Evolutionary conservation across 129 eudicot genomes (phyloP), one percentile per base, ranked within the genome.

Genomic region (Scalesia atractyloides): DNA sequence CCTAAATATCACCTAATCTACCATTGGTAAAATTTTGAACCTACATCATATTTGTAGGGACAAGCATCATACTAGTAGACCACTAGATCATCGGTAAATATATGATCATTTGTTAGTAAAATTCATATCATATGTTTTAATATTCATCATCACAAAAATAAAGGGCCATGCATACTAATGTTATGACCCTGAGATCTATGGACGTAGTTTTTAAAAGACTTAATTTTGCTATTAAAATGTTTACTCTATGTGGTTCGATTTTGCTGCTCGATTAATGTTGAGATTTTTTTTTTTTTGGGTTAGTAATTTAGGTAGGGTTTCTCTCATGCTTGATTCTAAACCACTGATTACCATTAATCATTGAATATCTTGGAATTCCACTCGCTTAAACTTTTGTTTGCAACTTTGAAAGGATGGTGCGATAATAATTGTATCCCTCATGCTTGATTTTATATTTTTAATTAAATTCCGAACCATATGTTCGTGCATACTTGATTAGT

Each of bases 341-440:
- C 37, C n/a, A 22, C 9, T 0, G 36, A 13, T 22, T 24, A 12
- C 37, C 16, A 24, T 58, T 24, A 58, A 22, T 24, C 64, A 58
- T 58, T 11, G 26, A 5, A 58, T 58, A 24, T 57, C n/a, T 57
- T 57, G 64, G 24, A 57, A 57, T 12, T 24, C 64, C 64, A 57
- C 64, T 57, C 9, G 37, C 64, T 57, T 57, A 57, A 22, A 57
- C 64, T 57, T 57, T 57, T 10, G 37, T 11, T 57, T 57, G 64
- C 64, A 20, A 24, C 64, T 57, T 57, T 57, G 36, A 57, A 12
- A 57, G 37, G 64, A 57, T 20, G 64, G 64, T 20, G 64, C 36
- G 34, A 22, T 57, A 57, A 57, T 57, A 24, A 57, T 57, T 57
- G 64, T 22, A 3, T 57, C 64, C 16, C 64, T 57, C 64, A 57